Evolutionary conservation across 73 alveolate genomes (phyloP).

Genomic region (Effrenium voratum): DNA sequence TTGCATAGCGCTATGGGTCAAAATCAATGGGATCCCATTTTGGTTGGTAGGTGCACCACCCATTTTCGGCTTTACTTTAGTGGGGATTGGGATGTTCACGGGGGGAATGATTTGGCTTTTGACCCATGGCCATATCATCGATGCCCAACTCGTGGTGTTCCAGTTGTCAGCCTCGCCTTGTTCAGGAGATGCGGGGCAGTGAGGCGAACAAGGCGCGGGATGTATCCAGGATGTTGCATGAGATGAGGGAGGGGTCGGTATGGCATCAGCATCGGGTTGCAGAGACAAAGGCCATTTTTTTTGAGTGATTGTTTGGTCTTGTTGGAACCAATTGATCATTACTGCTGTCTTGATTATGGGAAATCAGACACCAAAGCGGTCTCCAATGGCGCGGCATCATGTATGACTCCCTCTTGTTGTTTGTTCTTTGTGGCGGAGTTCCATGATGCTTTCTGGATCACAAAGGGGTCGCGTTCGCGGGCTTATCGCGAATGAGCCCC

Average conservation of each 20-base stretch:
- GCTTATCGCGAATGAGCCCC: no score
- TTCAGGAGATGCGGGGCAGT: conserved; percentile 74
- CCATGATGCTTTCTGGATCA: neutral
- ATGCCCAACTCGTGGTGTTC: no score
- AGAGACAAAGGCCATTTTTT: neutral
- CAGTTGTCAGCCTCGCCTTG: neutral
- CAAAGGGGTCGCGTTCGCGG: neutral
- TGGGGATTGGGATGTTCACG: no score
- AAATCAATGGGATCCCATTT: no score
- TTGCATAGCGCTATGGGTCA: no score
- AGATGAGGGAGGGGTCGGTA: no score
- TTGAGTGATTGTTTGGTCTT: neutral
- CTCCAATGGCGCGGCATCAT: neutral
- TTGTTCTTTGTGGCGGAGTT: neutral
- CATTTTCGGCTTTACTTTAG: no score
- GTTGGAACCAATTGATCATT: neutral
- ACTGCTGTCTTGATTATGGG: neutral
- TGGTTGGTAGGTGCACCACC: no score
- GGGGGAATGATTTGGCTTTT: no score
- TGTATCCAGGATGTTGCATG: neutral
- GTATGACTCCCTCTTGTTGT: neutral
- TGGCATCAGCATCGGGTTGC: neutral
- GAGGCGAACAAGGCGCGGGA: conserved; percentile 44
- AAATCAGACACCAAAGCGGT: neutral
- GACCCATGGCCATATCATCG: no score